Evolutionary conservation across 2,329 filamentous ascomycete genomes (phyloP).

Genomic region (Fusarium mangiferae): DNA sequence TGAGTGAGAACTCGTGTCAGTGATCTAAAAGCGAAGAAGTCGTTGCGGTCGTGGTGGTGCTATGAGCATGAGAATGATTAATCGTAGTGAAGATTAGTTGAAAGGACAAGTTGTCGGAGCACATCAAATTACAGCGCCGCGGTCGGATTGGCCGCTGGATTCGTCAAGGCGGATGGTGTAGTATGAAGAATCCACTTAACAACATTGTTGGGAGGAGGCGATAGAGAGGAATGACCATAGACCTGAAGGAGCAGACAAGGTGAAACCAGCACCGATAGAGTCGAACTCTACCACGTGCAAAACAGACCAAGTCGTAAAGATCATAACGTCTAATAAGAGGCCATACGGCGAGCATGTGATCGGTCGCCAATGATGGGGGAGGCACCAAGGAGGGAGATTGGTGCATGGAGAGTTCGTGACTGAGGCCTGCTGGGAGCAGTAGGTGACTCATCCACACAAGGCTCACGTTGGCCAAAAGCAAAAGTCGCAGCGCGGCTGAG

Average conservation of each 20-base stretch:
- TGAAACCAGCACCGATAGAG: conserved; percentile 43
- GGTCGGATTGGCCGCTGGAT: conserved; percentile 17
- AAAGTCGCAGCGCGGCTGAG: conserved; percentile 91
- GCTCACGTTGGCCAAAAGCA: conserved; percentile 83
- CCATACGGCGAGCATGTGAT: conserved; percentile 68
- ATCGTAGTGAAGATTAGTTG: conserved; percentile 29
- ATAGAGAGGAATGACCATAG: conserved; percentile 33
- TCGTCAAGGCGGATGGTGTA: conserved; percentile 12
- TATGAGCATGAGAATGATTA: conserved; percentile 43
- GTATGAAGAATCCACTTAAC: conserved; percentile 21
- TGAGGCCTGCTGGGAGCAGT: conserved; percentile 61
- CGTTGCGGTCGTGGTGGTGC: conserved; percentile 44
- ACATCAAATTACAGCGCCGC: conserved; percentile 19
- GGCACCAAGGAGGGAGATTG: conserved; percentile 57
- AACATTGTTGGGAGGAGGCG: conserved; percentile 26
- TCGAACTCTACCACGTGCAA: conserved; percentile 40
- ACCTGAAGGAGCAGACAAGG: conserved; percentile 35
- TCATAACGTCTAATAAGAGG: conserved; percentile 64
- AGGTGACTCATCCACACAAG: conserved; percentile 67
- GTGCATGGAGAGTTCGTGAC: conserved; percentile 50
- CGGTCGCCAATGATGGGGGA: conserved; percentile 61
- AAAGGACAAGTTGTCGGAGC: conserved; percentile 10
- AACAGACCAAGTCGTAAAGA: conserved; percentile 41
- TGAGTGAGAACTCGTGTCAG: conserved; percentile 39
- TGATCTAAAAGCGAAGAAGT: conserved; percentile 44